Conservation (phyloP, 345 rosid species). For the Gossypium rotundifolium region DNA sequence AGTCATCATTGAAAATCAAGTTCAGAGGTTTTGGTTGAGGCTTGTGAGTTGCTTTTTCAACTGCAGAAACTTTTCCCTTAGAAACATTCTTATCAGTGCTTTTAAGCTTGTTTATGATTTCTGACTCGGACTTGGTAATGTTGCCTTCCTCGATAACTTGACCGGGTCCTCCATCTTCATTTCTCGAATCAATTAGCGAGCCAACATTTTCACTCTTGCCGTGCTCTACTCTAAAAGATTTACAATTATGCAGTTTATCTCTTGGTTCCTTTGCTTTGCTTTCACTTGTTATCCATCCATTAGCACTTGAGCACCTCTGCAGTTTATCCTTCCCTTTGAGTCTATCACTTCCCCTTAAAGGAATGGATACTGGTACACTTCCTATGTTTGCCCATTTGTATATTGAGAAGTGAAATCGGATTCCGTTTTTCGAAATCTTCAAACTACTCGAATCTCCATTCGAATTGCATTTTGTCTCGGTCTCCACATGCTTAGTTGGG, state of each 20-base stretch:
- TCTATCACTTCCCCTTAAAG: constrained; percentile 39
- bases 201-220: not conserved
- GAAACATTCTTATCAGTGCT: constrained; percentile 5
- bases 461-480: constrained; percentile 11
- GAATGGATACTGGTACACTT: constrained; percentile 43
- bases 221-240: constrained; percentile 3
- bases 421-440: constrained; percentile 15
- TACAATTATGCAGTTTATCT: constrained; percentile 14
- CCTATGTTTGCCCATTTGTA: constrained; percentile 90
- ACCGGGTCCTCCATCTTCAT: not conserved
- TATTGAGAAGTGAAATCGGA: constrained; percentile 82
- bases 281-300: constrained; percentile 23
- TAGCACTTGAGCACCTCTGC: constrained; percentile 27
- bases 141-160: constrained; percentile 19
- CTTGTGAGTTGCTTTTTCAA: constrained; percentile 20
- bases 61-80: constrained; percentile 14
- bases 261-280: constrained; percentile 11
- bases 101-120: not conserved
- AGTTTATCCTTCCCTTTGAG: constrained; percentile 33
- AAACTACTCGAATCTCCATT: constrained; percentile 27
- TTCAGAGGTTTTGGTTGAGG: constrained; percentile 29
- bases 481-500: constrained; percentile 22
- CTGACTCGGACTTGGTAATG: not conserved
- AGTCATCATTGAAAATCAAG: constrained; percentile 20
- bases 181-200: constrained; percentile 4